Evolutionary conservation across 257 asterid genomes (phyloP), one percentile per base, ranked within the genome.

Genomic region (Solanum tarapatanum): DNA sequence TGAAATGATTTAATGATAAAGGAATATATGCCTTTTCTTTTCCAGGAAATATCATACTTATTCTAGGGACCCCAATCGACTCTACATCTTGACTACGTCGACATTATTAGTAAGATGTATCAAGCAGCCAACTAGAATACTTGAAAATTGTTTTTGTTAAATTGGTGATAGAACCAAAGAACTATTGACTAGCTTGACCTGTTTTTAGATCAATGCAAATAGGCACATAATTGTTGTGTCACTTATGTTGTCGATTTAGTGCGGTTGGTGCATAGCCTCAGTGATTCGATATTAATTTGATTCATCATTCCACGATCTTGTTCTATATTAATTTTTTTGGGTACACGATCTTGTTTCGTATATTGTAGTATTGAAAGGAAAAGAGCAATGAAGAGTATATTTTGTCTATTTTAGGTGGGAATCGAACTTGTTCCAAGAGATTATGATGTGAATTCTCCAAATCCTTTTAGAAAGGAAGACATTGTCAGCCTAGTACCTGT

Each of bases 351-450:
- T 77, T 77, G 32, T 77, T 41, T 12, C 9, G 30, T n/a, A 43
- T 19, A 36, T 23, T 23, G 32, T 32, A 73, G 3, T 75, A 5
- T 36, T 36, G 55, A 75, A 75, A 37, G 80, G 24, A 80, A 19
- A 45, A 45, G 84, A 75, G n/a, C 39, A 14, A 21, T 80, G 33
- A 85, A 24, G 87, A 88, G 83, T 36, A 75, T 79, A 86, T 80
- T 80, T 88, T 82, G 87, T 89, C 83, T 89, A 96, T 19, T 75
- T 26, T 37, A 75, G 99, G 98, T 93, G 90, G 99, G 99, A 36
- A 90, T 97, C 84, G 99, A 97, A 92, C 89, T 97, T 95, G 90
- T 92, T 85, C 96, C 99, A 74, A 94, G 94, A 93, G 99, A 97
- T 91, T 97, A 95, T 87, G 98, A 96, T 88, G 58, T 95, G 95